Percentiles rank a stretch among this genome's conserved stretches.
Evolutionary conservation across 2,329 filamentous ascomycete genomes (phyloP).

Genomic region (Verticillium tricorpus): DNA sequence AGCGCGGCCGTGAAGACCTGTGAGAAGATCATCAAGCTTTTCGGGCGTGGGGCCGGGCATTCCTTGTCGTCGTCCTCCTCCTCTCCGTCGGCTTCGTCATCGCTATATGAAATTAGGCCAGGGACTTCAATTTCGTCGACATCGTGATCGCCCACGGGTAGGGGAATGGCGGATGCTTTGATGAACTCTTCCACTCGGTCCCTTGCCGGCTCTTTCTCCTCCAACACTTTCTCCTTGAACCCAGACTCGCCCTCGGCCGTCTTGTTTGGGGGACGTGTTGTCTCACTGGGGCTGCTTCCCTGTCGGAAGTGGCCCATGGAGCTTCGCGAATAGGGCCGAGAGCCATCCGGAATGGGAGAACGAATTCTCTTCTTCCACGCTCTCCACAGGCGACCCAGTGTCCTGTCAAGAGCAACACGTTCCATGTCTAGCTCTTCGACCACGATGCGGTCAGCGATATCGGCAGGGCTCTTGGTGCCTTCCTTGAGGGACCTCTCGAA

Average conservation of each 20-base stretch:
- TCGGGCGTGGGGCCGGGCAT: slow-evolving; percentile 32
- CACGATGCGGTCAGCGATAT: slow-evolving; percentile 62
- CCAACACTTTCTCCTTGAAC: slow-evolving; percentile 5
- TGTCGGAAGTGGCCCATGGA: slow-evolving; percentile 33
- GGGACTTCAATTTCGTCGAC: slow-evolving; percentile 78
- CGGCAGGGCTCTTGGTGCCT: slow-evolving; percentile 38
- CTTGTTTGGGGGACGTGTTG: slow-evolving; percentile 26
- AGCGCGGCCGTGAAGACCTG: slow-evolving; percentile 19
- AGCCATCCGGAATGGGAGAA: slow-evolving; percentile 44
- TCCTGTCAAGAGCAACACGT: slow-evolving; percentile 83
- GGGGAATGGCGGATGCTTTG: slow-evolving; percentile 57
- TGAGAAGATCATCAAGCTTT: slow-evolving; percentile 37
- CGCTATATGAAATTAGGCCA: slow-evolving; percentile 57
- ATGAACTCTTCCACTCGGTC: slow-evolving; percentile 31
- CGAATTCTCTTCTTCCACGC: slow-evolving; percentile 88
- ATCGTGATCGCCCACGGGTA: slow-evolving; percentile 64
- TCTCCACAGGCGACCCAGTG: slow-evolving; percentile 85
- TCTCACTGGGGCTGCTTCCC: slow-evolving; percentile 31
- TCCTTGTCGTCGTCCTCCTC: slow-evolving; percentile 30
- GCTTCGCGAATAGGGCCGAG: slow-evolving; percentile 45
- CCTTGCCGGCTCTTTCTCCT: slow-evolving; percentile 2
- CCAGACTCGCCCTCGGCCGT: slow-evolving; percentile 6
- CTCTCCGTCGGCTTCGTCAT: slow-evolving; percentile 53
- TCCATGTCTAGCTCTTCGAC: slow-evolving; percentile 92
- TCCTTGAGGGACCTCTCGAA: slow-evolving; percentile 57